Evolutionary conservation across 1,284 basidiomycete species (phyloP), one percentile per base, ranked within the genome.

Genomic region (Ceratobasidium sp.): DNA sequence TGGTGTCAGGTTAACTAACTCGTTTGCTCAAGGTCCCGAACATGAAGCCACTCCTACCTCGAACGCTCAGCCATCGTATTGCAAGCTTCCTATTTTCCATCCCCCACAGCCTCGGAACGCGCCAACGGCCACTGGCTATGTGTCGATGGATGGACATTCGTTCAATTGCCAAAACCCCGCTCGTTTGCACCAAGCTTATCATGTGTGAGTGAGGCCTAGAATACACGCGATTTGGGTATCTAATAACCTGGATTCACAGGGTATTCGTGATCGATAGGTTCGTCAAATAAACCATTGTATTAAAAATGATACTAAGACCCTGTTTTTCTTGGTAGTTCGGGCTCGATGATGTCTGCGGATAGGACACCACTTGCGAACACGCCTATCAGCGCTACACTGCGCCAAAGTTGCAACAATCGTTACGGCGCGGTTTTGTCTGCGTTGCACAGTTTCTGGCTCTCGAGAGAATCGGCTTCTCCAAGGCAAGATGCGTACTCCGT

Each of bases 401-500:
- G 75, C 0, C 76, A 78, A 24, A 73, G 57, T 0, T 80, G 83
- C 54, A 82, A 89, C 76, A 87, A 90, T 77, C 81, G 88, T 53
- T 84, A 89, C 24, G 89, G 89, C 0, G 87, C 89, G 1, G 89
- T 89, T 0, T 86, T 86, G 64, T 88, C 87, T 0, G 86, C 89
- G 0, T 76, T 89, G 6, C 78, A 87, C 74, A 81, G 81, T 17
- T 90, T 90, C 77, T 90, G 89, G 89, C 79, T 82, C 14, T 85
- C 89, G 1, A 85, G 89, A 7, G 82, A 85, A 41, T 81, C 84
- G 4, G 85, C 60, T 3, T 9, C n/a, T 48, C 9, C 45, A 19
- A 63, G 60, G 27, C 60, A 63, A 47, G 60, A 63, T 19, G 60
- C 89, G 1, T 90, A 90, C 77, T 87, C 86, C 29, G 83, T 90